Evolutionary conservation across 768 basidiomycete genomes (phyloP), one percentile per base, ranked within the genome.

Genomic region (Phaffia australis): DNA sequence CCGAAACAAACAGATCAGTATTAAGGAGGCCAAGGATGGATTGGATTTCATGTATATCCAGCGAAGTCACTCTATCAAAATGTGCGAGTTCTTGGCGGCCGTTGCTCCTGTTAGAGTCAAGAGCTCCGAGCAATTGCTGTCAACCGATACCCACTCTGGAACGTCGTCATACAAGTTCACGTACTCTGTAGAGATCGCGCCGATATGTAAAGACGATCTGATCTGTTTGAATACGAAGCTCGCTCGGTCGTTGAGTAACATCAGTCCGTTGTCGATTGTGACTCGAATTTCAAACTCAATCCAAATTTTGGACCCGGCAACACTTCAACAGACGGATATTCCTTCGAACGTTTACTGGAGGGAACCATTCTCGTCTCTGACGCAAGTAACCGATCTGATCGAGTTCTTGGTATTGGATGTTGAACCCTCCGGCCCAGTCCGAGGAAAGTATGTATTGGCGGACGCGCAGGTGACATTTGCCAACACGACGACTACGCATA

Each of bases 101-200:
- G 88, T 94, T 5, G 91, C 91, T 0, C 95, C 95, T 1, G 82
- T 88, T 48, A 81, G 87, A 92, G 85, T 88, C 59, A 98, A 98
- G 78, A 79, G 86, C 14, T 95, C 93, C 1, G 95, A 98, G 76
- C 95, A 95, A 75, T 80, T 99, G 11, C 82, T 98, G 35, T 95
- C 93, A 8, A 81, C 86, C 27, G 95, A 99, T 75, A 90, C 87
- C 1, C 94, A 99, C 76, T 84, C 87, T 57, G 84, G 83, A 70
- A 95, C 92, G 3, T 88, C 94, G 46, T 97, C 89, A 78, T 95
- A 88, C 82, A 98, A 94, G 78, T 93, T 88, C 77, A 91, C 92
- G 5, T 98, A 90, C 80, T 95, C 93, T 5, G 88, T 98, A 71
- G 94, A 98, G 78, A 95, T 99, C 73, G 83, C 87, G 4, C 92